These are phyloP conservation scores for Cryphonectria carpinicola DNA, from an alignment of 2,329 filamentous ascomycete genomes.

Conservation along the genomic window DNA sequence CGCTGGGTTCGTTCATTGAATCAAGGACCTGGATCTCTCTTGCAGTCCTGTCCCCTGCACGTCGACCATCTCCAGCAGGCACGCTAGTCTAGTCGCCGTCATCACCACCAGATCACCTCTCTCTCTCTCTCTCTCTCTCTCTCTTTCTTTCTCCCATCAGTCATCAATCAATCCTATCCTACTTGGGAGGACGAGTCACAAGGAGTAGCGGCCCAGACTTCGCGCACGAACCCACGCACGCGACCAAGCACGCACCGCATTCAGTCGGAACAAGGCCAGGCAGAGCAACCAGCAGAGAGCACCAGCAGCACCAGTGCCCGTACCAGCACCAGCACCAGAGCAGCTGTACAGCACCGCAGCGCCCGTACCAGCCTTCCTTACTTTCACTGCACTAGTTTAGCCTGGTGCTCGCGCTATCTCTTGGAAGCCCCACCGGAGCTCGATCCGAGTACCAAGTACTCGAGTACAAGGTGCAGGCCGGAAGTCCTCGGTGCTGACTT, in stretches of 20 bases:
- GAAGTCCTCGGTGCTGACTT: conserved; percentile 11
- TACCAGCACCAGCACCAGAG: background rate
- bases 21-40: conserved; percentile 10
- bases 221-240: conserved; percentile 11
- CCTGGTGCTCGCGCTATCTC: conserved; percentile 28
- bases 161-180: background rate
- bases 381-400: conserved; percentile 30
- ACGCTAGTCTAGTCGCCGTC: conserved; percentile 18
- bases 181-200: background rate
- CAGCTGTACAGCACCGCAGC: conserved; percentile 1
- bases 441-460: conserved; percentile 28
- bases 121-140: background rate
- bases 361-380: conserved; percentile 24
- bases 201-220: conserved; percentile 5
- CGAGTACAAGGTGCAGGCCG: conserved; percentile 13
- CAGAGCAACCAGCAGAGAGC: background rate
- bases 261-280: conserved; percentile 2
- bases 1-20: background rate
- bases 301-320: background rate
- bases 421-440: conserved; percentile 25
- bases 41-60: conserved; percentile 11
- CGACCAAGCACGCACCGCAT: background rate
- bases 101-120: conserved; percentile 6
- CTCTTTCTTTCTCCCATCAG: background rate
- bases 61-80: conserved; percentile 14